Evolutionary conservation across 2,329 filamentous ascomycete species (phyloP), one percentile per base, ranked within the genome.

Genomic region (Diatrype stigma): DNA sequence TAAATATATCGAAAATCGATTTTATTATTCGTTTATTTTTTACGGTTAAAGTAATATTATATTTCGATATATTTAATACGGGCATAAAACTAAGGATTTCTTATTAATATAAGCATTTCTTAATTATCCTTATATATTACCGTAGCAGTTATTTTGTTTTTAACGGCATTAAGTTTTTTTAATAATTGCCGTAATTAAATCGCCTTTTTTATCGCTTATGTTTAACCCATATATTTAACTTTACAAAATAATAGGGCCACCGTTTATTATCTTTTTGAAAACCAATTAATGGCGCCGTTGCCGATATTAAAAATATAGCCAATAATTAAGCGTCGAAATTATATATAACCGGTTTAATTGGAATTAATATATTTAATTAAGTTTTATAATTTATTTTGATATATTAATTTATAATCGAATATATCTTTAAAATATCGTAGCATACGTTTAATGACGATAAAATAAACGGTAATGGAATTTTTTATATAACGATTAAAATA

Each of bases 401-500:
- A 37, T 7, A 37, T 37, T 7, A 37, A 17, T 37, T 37, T 37
- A 16, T 7, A 37, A 16, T 37, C 16, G 16, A 37, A 37, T 6
- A 16, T 37, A 17, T 17, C 16, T 37, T 37, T 37, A 37, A 37
- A 37, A 37, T 37, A 37, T 7, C 34, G 34, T 37, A 37, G 16
- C 6, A 37, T 37, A 7, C n/a, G n/a, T 37, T 37, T 37, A 37
- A 37, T 17, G 14, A 17, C 34, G 12, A 22, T 42, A 42, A 42
- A 10, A 23, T 42, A 42, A 16, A 19, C 11, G 3, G 16, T 42
- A 47, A 49, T 53, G 40, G 48, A 37, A 49, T 19, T 48, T 48
- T 50, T 48, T 50, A 50, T 50, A 44, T 53, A 53, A 17, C 22
- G 3, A 34, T 44, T 53, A 23, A 50, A 40, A 28, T 53, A 53